These are phyloP conservation scores for Cryptococcus hybrid DNA, from an alignment of 1,284 basidiomycete species.

Conservation along the genomic window DNA sequence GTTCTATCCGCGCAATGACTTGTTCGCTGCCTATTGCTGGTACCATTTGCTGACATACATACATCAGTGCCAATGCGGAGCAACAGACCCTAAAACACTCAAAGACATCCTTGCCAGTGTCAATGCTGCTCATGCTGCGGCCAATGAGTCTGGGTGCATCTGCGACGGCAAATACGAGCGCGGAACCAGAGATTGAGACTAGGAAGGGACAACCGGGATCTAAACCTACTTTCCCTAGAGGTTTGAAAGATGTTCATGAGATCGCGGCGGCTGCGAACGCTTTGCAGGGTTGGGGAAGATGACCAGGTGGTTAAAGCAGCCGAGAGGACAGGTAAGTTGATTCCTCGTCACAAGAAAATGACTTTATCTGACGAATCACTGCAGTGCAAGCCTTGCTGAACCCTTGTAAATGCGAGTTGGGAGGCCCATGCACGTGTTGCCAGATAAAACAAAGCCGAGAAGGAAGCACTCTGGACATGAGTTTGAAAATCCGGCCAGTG, in stretches of 20 bases:
- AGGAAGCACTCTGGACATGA: not conserved
- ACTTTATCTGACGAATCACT: not conserved
- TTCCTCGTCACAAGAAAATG: conserved; percentile 30
- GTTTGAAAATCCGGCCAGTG: not conserved
- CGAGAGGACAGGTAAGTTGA: conserved; percentile 45
- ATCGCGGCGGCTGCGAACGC: conserved; percentile 47
- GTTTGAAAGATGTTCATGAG: conserved; percentile 50
- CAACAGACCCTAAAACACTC: conserved; percentile 45
- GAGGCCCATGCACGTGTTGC: conserved; percentile 58
- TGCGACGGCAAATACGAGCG: not conserved
- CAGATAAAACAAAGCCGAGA: conserved; percentile 35
- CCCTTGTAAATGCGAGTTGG: conserved; percentile 52
- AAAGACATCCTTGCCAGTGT: not conserved
- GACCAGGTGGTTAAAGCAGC: conserved; percentile 25
- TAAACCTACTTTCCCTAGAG: conserved; percentile 47
- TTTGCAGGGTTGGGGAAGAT: conserved; percentile 28
- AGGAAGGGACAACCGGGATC: conserved; percentile 43
- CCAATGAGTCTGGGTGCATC: not conserved
- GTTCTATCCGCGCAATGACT: not conserved
- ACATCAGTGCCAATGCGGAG: conserved; percentile 43
- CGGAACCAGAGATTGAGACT: conserved; percentile 22
- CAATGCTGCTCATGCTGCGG: not conserved
- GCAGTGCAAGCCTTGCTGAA: conserved; percentile 40
- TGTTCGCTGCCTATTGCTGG: not conserved
- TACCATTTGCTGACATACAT: conserved; percentile 8